phyloP scores from a whole-genome alignment of 768 basidiomycete genomes.

The Mrakia gelida region DNA sequence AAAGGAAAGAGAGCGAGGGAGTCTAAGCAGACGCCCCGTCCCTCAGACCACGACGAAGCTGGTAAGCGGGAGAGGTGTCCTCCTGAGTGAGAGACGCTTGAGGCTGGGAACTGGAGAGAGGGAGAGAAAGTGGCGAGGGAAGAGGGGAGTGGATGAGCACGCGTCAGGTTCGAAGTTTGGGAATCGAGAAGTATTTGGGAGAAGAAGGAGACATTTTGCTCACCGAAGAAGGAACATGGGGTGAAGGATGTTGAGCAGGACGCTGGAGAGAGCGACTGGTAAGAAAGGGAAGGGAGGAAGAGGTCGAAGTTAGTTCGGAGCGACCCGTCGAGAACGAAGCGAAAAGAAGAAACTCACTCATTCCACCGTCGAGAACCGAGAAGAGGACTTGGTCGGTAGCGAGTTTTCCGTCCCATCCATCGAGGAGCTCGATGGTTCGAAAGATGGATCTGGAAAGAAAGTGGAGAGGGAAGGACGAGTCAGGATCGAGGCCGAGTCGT shows the following conservation, averaged over 20 bases:
- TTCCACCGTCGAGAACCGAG: slow-evolving; percentile 41
- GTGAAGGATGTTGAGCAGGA: slow-evolving; percentile 5
- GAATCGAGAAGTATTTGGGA: too few relatives aligned
- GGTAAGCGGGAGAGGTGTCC: too few relatives aligned
- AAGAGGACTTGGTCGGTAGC: slow-evolving; percentile 53
- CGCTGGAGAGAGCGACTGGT: neutral
- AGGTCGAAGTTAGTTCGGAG: neutral
- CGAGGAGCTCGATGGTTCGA: slow-evolving; percentile 53
- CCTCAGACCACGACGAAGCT: too few relatives aligned
- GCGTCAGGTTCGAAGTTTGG: too few relatives aligned
- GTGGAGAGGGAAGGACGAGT: too few relatives aligned
- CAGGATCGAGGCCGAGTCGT: neutral
- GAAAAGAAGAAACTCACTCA: slow-evolving; percentile 4
- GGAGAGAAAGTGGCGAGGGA: too few relatives aligned
- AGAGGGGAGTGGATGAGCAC: too few relatives aligned
- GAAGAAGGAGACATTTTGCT: neutral
- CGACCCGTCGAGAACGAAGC: neutral
- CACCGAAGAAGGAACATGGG: slow-evolving; percentile 7
- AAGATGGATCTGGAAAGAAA: slow-evolving; percentile 44
- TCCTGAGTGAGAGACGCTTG: too few relatives aligned
- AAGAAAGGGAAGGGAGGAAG: neutral
- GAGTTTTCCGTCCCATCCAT: slow-evolving; percentile 55
- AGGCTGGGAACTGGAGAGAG: too few relatives aligned
- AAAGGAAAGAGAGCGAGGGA: too few relatives aligned
- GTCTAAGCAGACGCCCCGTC: too few relatives aligned